Evolutionary conservation across 345 rosid genomes (phyloP).

Genomic region (Sisymbrium altissimum): DNA sequence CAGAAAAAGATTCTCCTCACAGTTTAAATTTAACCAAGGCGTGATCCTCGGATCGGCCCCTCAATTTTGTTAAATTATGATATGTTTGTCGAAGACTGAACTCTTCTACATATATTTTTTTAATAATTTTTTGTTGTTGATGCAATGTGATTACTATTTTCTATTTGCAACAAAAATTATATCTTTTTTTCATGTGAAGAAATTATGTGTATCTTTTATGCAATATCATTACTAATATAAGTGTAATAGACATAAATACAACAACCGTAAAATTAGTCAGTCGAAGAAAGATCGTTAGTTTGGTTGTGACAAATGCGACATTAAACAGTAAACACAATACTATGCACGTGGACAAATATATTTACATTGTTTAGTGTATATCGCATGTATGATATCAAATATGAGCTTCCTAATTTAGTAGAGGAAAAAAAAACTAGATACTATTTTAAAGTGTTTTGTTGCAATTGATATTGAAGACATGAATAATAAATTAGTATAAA

Average conservation of each 20-base stretch:
- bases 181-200: no score
- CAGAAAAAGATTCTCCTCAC: neutral
- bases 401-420: neutral
- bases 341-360: neutral
- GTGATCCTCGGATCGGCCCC: constrained; percentile 21
- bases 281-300: neutral
- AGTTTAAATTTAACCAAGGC: constrained; percentile 8
- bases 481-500: constrained; percentile 9
- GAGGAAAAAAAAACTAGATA: neutral
- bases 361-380: neutral
- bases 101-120: neutral
- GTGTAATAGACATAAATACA: neutral
- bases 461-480: neutral
- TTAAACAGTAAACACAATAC: neutral
- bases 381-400: neutral
- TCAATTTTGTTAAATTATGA: neutral
- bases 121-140: neutral
- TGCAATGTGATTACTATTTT: neutral
- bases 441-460: neutral
- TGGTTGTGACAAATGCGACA: neutral
- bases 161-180: neutral
- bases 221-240: neutral
- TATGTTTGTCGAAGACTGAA: neutral
- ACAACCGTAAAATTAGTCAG: neutral
- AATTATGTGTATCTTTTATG: neutral